Conservation (phyloP, 805 yeast genomes). For the Jamesozyma jinghongensis region DNA sequence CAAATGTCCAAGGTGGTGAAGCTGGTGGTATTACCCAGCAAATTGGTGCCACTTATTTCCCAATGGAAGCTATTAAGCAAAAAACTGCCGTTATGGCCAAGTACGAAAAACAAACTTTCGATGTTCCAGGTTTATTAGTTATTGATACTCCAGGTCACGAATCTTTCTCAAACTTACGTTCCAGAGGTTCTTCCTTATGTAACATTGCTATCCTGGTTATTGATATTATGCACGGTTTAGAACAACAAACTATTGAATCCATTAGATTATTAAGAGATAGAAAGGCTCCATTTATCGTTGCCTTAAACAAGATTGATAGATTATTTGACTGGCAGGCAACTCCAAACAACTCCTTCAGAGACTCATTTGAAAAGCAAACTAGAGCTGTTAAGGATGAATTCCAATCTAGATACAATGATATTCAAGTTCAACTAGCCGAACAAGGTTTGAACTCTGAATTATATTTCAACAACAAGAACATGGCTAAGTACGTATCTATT, state of each 20-base stretch:
- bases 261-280: conserved; percentile 86
- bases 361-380: conserved; percentile 73
- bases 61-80: conserved; percentile 83
- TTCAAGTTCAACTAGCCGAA: conserved; percentile 87
- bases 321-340: conserved; percentile 85
- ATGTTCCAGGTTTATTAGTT: conserved; percentile 93
- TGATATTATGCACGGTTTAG: conserved; percentile 98
- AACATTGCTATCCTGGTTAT: conserved; percentile 97
- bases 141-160: conserved; percentile 99
- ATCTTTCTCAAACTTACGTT: conserved; percentile 92
- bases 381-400: conserved; percentile 87
- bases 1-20: conserved; percentile 99
- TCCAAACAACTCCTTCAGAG: conserved; percentile 95
- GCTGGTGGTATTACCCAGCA: conserved; percentile 99
- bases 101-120: conserved; percentile 75
- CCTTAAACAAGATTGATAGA: conserved; percentile 95
- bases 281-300: conserved; percentile 97
- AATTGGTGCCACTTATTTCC: conserved; percentile 99
- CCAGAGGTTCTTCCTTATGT: conserved; percentile 98
- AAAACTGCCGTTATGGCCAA: conserved; percentile 88
- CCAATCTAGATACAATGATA: conserved; percentile 73
- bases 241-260: conserved; percentile 94
- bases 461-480: conserved; percentile 88
- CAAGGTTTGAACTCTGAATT: conserved; percentile 97
- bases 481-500: conserved; percentile 87